Conservation (phyloP, 352 stramenopile species). For the Hyphochytrium catenoides region DNA sequence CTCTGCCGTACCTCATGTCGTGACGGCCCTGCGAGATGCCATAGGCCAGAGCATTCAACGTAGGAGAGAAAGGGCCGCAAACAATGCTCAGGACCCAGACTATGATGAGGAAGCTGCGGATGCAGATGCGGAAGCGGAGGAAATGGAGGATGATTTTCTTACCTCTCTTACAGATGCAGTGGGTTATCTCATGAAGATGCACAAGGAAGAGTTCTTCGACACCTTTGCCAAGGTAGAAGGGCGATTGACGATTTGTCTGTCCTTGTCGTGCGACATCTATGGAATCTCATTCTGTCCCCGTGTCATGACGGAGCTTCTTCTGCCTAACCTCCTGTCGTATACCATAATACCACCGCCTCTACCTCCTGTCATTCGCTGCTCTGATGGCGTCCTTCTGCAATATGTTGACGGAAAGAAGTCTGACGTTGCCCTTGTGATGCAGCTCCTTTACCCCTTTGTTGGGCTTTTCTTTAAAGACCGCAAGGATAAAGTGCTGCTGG, state of each 20-base stretch:
- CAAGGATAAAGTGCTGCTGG: no score
- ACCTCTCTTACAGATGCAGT: conserved; percentile 40
- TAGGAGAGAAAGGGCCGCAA: no score
- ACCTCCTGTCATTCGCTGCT: conserved; percentile 31
- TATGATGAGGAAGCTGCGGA: conserved; percentile 8
- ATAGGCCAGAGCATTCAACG: conserved; percentile 36
- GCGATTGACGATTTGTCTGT: no score
- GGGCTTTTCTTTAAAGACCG: no score
- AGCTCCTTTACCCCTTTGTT: no score
- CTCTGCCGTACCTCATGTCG: conserved; percentile 26
- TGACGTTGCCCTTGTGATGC: no score
- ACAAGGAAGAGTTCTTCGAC: conserved; percentile 50
- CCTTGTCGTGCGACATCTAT: no score
- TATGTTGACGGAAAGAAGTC: no score
- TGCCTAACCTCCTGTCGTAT: conserved; percentile 35
- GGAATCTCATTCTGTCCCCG: no score
- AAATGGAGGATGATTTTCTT: conserved; percentile 13
- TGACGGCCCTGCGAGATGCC: conserved; percentile 33
- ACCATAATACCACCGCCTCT: conserved; percentile 22
- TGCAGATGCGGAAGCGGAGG: conserved; percentile 16
- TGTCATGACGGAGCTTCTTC: conserved; percentile 32
- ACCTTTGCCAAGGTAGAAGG: no score
- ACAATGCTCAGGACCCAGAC: conserved; percentile 20
- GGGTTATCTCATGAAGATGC: conserved; percentile 53
- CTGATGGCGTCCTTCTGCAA: no score